phyloP scores from a whole-genome alignment of 1,284 basidiomycete genomes.

The Tilletia setariae region DNA sequence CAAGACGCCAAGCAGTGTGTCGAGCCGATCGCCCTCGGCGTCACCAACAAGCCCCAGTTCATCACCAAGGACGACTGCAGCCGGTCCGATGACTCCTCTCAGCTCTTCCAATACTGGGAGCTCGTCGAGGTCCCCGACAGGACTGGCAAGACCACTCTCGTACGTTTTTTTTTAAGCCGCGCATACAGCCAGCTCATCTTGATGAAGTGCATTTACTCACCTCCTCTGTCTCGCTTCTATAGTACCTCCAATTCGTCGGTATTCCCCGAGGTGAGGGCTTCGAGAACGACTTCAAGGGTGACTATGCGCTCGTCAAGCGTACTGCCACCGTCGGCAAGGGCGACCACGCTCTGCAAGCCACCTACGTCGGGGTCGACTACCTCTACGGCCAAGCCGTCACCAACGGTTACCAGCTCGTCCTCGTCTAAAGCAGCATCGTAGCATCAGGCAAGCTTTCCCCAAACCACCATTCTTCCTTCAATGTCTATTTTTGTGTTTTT shows the following conservation, averaged over 20 bases:
- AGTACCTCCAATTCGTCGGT: slow-evolving; percentile 19
- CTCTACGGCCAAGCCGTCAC: neutral
- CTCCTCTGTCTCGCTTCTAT: slow-evolving; percentile 2
- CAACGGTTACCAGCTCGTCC: neutral
- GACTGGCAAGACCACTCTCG: neutral
- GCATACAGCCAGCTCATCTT: slow-evolving; percentile 9
- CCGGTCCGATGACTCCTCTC: neutral
- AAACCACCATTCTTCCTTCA: too few species aligned
- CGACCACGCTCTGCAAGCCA: neutral
- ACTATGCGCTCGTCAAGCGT: slow-evolving; percentile 7
- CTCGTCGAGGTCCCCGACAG: slow-evolving; percentile 16
- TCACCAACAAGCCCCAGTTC: neutral
- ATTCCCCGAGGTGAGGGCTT: slow-evolving; percentile 14
- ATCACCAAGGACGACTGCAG: neutral
- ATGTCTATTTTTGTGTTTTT: too few species aligned
- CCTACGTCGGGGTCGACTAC: slow-evolving; percentile 2
- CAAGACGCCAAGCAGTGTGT: neutral
- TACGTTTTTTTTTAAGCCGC: slow-evolving; percentile 9
- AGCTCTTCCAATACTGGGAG: slow-evolving; percentile 10
- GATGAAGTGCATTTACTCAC: neutral
- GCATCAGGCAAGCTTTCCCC: too few species aligned
- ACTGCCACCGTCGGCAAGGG: slow-evolving; percentile 10
- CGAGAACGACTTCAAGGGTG: slow-evolving; percentile 1
- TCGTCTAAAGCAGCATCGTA: neutral
- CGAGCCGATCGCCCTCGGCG: neutral